phyloP scores from a whole-genome alignment of 208 protist species.

The Strigomonas galati region DNA sequence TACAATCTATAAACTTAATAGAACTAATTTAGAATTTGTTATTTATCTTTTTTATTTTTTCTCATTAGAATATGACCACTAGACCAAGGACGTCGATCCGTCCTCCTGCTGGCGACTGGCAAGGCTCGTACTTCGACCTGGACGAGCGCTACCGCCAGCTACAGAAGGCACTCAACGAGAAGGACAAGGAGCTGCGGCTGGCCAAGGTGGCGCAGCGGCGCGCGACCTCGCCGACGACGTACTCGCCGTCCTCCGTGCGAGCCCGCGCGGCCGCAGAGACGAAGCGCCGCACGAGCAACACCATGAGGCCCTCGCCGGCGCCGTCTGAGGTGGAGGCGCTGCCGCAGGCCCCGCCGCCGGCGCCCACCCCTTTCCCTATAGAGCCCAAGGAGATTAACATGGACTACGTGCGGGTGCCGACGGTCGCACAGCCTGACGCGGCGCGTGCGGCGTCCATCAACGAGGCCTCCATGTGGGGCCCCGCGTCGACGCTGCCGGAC shows the following conservation, averaged over 20 bases:
- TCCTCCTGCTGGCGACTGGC: slow-evolving; percentile 67
- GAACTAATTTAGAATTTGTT: slow-evolving; percentile 5
- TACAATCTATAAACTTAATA: not conserved
- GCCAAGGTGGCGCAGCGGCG: slow-evolving; percentile 61
- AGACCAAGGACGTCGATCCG: slow-evolving; percentile 19
- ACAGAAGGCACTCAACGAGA: slow-evolving; percentile 60
- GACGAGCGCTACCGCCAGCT: slow-evolving; percentile 79
- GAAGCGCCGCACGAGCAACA: not conserved
- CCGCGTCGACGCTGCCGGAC: slow-evolving; percentile 50
- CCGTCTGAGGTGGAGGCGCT: not conserved
- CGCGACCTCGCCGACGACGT: slow-evolving; percentile 20
- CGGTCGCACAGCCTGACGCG: slow-evolving; percentile 30
- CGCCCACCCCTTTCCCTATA: not conserved
- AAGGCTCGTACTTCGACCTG: slow-evolving; percentile 76
- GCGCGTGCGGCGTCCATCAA: slow-evolving; percentile 29
- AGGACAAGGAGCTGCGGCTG: slow-evolving; percentile 73
- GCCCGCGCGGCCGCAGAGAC: slow-evolving; percentile 8
- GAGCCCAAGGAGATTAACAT: slow-evolving; percentile 10
- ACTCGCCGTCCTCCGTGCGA: slow-evolving; percentile 20
- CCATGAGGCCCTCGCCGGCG: not conserved
- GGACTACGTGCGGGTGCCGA: slow-evolving; percentile 46
- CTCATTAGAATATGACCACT: slow-evolving; percentile 10
- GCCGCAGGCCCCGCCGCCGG: not conserved
- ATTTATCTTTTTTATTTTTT: not conserved
- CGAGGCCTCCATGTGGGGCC: slow-evolving; percentile 34